Evolutionary conservation across 148 eudicot genomes (phyloP).

Genomic region (Chenopodium suecicum): DNA sequence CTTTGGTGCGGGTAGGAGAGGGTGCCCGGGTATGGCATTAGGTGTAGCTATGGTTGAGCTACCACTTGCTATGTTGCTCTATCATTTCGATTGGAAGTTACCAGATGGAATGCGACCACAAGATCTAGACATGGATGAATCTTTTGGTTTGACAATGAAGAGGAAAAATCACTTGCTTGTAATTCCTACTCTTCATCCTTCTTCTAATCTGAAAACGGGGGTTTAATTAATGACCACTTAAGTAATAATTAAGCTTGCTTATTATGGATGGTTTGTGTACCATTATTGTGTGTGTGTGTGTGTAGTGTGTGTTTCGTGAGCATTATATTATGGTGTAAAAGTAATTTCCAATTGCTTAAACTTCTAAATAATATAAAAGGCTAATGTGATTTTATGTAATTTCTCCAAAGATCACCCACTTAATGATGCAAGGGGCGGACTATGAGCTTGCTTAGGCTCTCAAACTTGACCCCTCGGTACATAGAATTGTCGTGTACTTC

Average conservation of each 20-base stretch:
- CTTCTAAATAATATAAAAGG: conserved; percentile 20
- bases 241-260: too few species aligned
- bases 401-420: conserved; percentile 24
- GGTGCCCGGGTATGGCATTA: conserved; percentile 36
- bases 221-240: too few species aligned
- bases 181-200: background rate
- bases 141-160: conserved; percentile 14
- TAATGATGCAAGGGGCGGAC: conserved; percentile 36
- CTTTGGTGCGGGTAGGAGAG: conserved; percentile 42
- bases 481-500: conserved; percentile 28
- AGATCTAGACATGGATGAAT: conserved; percentile 37
- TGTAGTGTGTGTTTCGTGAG: too few species aligned
- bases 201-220: too few species aligned
- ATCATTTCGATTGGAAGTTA: conserved; percentile 38
- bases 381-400: too few species aligned
- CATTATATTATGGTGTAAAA: too few species aligned
- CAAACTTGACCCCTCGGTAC: conserved; percentile 28
- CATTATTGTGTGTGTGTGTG: conserved; percentile 5
- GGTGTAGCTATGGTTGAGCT: conserved; percentile 32
- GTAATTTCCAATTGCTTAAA: background rate
- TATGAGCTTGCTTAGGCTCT: conserved; percentile 31
- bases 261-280: too few species aligned
- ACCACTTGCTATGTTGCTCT: conserved; percentile 32
- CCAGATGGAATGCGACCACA: conserved; percentile 10
- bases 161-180: conserved; percentile 23